These are phyloP conservation scores for Ettlia oleoabundans DNA, from an alignment of 139 green algal genomes.

Conservation along the genomic window DNA sequence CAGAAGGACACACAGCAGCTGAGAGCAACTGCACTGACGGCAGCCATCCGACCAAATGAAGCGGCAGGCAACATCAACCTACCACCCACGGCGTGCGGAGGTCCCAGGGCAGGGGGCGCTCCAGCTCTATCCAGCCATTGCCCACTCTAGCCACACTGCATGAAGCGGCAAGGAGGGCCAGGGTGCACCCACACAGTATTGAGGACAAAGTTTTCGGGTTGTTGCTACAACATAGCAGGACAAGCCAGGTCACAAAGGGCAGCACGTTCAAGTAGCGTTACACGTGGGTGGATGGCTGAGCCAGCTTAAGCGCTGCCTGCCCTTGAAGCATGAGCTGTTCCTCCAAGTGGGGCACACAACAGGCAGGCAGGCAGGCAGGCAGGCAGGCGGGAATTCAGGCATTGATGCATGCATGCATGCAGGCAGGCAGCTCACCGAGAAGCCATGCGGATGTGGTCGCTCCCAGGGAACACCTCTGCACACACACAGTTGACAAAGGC, in stretches of 20 bases:
- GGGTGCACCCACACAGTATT: background rate
- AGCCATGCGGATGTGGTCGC: slow-evolving; percentile 27
- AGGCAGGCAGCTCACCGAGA: background rate
- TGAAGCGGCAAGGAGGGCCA: background rate
- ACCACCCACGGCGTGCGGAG: background rate
- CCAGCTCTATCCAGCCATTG: slow-evolving; percentile 32
- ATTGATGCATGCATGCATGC: background rate
- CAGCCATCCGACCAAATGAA: no score
- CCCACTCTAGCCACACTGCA: slow-evolving; percentile 10
- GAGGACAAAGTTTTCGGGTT: no score
- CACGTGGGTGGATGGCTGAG: no score
- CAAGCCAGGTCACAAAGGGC: no score
- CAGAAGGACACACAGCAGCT: no score
- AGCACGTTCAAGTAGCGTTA: no score
- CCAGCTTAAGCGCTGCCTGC: no score
- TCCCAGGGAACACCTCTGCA: slow-evolving; percentile 21
- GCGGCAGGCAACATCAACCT: no score
- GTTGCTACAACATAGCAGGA: no score
- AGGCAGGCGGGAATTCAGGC: background rate
- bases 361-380: background rate
- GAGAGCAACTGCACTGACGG: no score
- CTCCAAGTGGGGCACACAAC: background rate
- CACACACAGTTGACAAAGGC: background rate
- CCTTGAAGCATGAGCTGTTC: no score
- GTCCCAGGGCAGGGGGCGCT: slow-evolving; percentile 27